Base-by-base conservation (phyloP, 2,329 filamentous ascomycete genomes). In the Diplodia sapinea region DNA sequence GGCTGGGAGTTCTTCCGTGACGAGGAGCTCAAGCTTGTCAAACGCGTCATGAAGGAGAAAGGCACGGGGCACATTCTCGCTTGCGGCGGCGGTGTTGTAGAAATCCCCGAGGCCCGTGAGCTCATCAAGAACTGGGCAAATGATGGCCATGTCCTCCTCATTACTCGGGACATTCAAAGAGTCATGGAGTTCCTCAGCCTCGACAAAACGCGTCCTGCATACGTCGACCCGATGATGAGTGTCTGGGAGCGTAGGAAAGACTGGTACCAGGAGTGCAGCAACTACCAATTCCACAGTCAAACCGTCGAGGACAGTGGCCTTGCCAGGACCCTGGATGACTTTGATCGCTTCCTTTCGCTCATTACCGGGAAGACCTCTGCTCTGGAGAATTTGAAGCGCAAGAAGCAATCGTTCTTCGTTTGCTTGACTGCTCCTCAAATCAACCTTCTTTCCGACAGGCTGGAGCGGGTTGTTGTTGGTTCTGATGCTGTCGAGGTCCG, bases 211-310 rank as follows among this genome's bases (percentile, higher is more conserved):
- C 88, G 95, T 7, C 95, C 95, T 31, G 94, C 94, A 9, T 98
- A 97, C 76, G 89, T 93, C 5, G 93, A 95, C 72, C 91, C 98
- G 74, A 96, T 97, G 82, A 90, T 93, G 81, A 89, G 88, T 11
- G 94, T 99, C 2, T 99, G 96, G 84, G 82, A 92, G 68, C 90
- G 94, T 65, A 89, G 95, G 47, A 95, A 93, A 78, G 91, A 90
- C 3, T 97, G 92, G 89, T 98, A 93, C 79, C 86, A 92, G 68
- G 88, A 94, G 77, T 98, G 95, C 83, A 97, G 94, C 82, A 99
- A 96, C 76, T 90, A 93, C 73, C 89, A 96, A 73, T 98, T 97
- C 81, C 91, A 94, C 81, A 96, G 92, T 77, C 92, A 93, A 62
- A 88, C 82, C 55, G 82, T 86, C 2, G 83, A 83, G 49, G 78